Percentiles rank a stretch among this genome's conserved stretches.
These are phyloP conservation scores for Globisporangium splendens DNA, from an alignment of 352 stramenopile genomes.

Conservation along the genomic window DNA sequence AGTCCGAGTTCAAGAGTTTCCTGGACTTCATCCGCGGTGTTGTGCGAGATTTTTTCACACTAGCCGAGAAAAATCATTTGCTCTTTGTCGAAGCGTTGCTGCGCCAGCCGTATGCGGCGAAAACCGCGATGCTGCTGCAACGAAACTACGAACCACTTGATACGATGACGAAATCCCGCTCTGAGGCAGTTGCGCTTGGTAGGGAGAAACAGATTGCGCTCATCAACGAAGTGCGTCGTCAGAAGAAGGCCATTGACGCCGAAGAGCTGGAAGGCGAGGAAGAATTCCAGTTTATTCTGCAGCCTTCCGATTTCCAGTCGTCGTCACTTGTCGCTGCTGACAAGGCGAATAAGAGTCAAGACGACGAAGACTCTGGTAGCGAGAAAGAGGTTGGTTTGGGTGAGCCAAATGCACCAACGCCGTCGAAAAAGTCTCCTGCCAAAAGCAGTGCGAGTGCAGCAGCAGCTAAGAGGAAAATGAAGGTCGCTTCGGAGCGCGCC, in stretches of 20 bases:
- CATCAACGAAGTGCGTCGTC: conserved; percentile 61
- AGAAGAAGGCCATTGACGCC: conserved; percentile 67
- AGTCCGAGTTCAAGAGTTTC: conserved; percentile 60
- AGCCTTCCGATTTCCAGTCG: conserved; percentile 53
- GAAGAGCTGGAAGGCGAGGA: conserved; percentile 78
- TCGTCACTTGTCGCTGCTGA: conserved; percentile 33
- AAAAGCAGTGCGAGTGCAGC: conserved; percentile 8
- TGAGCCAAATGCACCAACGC: neutral
- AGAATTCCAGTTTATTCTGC: conserved; percentile 75
- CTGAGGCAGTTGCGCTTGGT: conserved; percentile 58
- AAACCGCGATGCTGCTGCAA: conserved; percentile 71
- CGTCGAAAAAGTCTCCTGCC: neutral
- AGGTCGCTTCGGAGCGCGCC: conserved; percentile 40
- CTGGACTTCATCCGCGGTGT: conserved; percentile 78
- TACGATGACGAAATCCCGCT: conserved; percentile 55
- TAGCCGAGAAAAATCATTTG: conserved; percentile 77
- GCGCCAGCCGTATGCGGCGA: conserved; percentile 64
- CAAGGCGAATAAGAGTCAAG: conserved; percentile 5
- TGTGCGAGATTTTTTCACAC: conserved; percentile 73
- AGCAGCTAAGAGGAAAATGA: conserved; percentile 20
- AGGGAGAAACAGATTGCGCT: conserved; percentile 49
- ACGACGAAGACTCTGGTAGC: conserved; percentile 1
- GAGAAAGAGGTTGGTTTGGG: neutral
- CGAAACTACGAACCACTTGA: conserved; percentile 70
- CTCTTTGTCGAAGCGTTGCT: conserved; percentile 76